phyloP scores from a whole-genome alignment of 208 protist species.

The Trypanosoma brucei region DNA sequence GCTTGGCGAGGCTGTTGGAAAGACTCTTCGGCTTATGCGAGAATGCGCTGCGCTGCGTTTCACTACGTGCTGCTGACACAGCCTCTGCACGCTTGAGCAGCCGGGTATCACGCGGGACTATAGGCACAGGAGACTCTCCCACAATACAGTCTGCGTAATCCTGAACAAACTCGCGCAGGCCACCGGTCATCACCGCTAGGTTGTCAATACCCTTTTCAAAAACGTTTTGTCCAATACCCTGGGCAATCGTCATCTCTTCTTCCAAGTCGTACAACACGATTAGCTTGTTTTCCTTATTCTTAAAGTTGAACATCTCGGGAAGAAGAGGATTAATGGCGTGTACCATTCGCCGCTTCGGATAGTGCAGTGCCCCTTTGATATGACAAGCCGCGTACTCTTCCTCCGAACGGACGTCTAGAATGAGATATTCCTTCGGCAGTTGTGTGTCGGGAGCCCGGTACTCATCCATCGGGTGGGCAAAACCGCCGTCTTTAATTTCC shows the following conservation, averaged over 20 bases:
- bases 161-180: conserved; percentile 80
- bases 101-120: conserved; percentile 62
- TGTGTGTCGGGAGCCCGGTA: conserved; percentile 32
- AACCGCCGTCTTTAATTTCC: conserved; percentile 63
- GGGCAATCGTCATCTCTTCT: conserved; percentile 48
- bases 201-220: conserved; percentile 90
- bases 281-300: conserved; percentile 82
- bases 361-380: conserved; percentile 76
- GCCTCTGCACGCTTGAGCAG: conserved; percentile 69
- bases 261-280: conserved; percentile 89
- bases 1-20: conserved; percentile 73
- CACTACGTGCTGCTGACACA: conserved; percentile 59
- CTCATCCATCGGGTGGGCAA: conserved; percentile 80
- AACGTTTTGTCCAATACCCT: conserved; percentile 52
- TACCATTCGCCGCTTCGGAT: conserved; percentile 65
- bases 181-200: conserved; percentile 71
- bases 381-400: conserved; percentile 81
- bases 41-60: conserved; percentile 54
- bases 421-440: conserved; percentile 37
- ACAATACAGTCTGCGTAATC: conserved; percentile 57
- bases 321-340: conserved; percentile 77
- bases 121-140: conserved; percentile 53
- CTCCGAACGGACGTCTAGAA: conserved; percentile 74
- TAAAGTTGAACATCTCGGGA: conserved; percentile 80
- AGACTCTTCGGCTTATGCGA: conserved; percentile 84